Percentiles rank a stretch among this genome's conserved stretches.
Evolutionary conservation across 345 rosid genomes (phyloP).

Genomic region (Sisymbrium irio): DNA sequence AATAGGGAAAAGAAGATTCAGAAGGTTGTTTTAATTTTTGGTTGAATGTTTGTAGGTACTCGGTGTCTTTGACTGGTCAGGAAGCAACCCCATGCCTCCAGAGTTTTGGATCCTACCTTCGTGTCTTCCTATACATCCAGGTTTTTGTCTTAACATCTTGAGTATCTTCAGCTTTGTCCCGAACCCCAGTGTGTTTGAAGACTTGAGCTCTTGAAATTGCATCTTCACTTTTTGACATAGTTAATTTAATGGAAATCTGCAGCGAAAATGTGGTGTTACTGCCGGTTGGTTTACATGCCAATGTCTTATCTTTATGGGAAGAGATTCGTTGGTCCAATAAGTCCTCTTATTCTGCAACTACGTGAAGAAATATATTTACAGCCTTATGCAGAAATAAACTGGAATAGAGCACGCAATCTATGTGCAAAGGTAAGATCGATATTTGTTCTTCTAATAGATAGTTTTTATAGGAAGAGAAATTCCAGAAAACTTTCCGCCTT

Average conservation of each 20-base stretch:
- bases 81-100: slow-evolving; percentile 68
- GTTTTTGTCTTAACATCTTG: slow-evolving; percentile 22
- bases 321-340: slow-evolving; percentile 57
- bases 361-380: slow-evolving; percentile 53
- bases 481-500: background rate
- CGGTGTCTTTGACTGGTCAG: slow-evolving; percentile 60
- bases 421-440: slow-evolving; percentile 45
- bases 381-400: slow-evolving; percentile 50
- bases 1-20: background rate
- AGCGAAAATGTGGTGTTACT: slow-evolving; percentile 66
- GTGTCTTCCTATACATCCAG: slow-evolving; percentile 55
- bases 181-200: background rate
- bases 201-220: background rate
- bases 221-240: background rate
- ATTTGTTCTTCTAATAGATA: background rate
- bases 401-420: slow-evolving; percentile 47
- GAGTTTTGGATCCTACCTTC: slow-evolving; percentile 68
- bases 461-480: background rate
- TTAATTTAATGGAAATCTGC: slow-evolving; percentile 6
- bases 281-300: slow-evolving; percentile 67
- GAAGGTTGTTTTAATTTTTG: background rate
- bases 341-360: slow-evolving; percentile 46
- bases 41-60: slow-evolving; percentile 30
- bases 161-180: background rate
- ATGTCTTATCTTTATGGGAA: slow-evolving; percentile 69